Base-by-base conservation (phyloP, 257 asterid genomes). In the Misopates orontium region DNA sequence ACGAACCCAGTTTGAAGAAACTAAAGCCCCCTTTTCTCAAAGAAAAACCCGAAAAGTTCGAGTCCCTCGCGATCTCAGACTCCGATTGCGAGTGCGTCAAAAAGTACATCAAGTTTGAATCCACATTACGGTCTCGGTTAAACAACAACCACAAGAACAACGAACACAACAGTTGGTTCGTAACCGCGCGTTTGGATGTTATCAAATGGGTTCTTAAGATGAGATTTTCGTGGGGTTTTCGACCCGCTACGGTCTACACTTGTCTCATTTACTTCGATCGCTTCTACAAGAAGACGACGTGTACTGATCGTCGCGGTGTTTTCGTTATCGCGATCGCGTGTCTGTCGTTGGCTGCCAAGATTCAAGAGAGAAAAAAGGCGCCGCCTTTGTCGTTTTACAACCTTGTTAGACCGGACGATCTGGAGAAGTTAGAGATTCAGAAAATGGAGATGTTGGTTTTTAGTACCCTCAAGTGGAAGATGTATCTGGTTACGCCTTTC, bases 281-380 rank as follows among this genome's bases (percentile, higher is more conserved):
- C 58, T 82, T 78, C 68, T 60, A 79, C n/a, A 9, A 82, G 81
- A 67, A 69, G 51, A 55, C 77, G 54, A 56, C 80, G 82, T 70
- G 31, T 74, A 84, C 85, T 20, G 79, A 82, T 53, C 22, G 31
- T 17, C 81, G 84, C 85, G 80, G 76, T 51, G 60, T 79, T 53
- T 73, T 77, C 42, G 63, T 84, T 58, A 48, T 82, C 36, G 73
- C 87, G 4, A 74, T 82, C 1, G 87, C 87, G 48, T 81, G 90
- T 68, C 71, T 84, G 64, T 79, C 90, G 24, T 40, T 84, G 60
- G 90, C 90, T 66, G 85, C 84, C 5, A 84, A 84, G 41, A 84
- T 84, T 81, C 87, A 82, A 81, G 90, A 84, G 74, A 32, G n/a
- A 67, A 56, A 19, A 70, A 64, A 0, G 85, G n/a, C n/a, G n/a